Evolutionary conservation across 306 rosid genomes (phyloP).

Genomic region (Betula pendula): DNA sequence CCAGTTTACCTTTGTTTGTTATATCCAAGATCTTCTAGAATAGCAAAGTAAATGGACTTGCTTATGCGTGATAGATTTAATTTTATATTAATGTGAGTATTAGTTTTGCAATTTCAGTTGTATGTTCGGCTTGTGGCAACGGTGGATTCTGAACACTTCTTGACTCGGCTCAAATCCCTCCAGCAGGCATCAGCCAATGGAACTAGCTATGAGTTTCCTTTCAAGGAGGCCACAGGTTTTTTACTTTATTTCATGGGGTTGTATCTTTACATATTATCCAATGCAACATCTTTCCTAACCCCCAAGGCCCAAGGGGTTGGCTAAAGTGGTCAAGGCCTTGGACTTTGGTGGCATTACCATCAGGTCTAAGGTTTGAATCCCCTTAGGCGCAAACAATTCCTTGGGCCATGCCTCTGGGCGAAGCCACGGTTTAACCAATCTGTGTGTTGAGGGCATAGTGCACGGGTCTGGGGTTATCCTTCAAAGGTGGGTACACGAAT

Average conservation of each 20-base stretch:
- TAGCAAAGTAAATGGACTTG: background rate
- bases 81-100: background rate
- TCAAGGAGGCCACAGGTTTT: constrained; percentile 78
- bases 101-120: constrained; percentile 44
- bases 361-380: no score
- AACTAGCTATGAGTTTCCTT: constrained; percentile 71
- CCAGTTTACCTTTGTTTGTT: background rate
- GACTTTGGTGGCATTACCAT: no score
- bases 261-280: background rate
- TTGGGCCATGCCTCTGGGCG: no score
- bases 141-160: constrained; percentile 70
- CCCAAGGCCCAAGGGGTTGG: no score
- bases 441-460: no score
- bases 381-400: no score
- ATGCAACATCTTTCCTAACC: constrained; percentile 3
- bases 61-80: background rate
- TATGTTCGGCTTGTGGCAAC: constrained; percentile 65
- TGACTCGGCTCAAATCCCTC: constrained; percentile 56
- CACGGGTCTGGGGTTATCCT: no score
- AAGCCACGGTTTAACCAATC: no score
- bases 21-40: background rate
- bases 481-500: no score
- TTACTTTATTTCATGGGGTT: background rate
- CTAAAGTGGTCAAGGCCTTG: no score
- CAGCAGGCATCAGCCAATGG: constrained; percentile 48